A percentile compares a stretch with the other conserved stretches of the same genome.
These are phyloP conservation scores for Conringia planisiliqua DNA, from an alignment of 345 rosid genomes.

Conservation along the genomic window DNA sequence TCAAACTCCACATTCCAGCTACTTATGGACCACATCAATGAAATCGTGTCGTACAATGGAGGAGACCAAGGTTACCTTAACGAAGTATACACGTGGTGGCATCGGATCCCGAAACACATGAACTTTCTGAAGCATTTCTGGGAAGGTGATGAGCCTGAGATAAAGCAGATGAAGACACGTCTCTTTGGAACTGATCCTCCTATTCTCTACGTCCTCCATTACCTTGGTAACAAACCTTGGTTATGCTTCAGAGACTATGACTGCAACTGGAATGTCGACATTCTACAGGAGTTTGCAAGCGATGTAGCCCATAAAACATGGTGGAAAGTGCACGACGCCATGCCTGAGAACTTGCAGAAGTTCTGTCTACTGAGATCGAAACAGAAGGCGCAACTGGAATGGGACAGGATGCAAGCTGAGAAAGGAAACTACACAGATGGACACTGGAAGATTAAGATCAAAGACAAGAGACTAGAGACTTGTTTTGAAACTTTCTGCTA, in stretches of 20 bases:
- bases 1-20: conserved; percentile 82
- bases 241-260: conserved; percentile 87
- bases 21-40: conserved; percentile 81
- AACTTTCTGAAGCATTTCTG: conserved; percentile 91
- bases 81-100: conserved; percentile 95
- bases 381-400: conserved; percentile 86
- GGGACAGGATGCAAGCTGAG: conserved; percentile 85
- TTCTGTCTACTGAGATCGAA: conserved; percentile 75
- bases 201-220: conserved; percentile 76
- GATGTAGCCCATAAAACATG: conserved; percentile 77
- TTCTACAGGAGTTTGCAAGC: conserved; percentile 76
- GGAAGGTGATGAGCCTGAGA: conserved; percentile 91
- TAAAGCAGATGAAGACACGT: conserved; percentile 60
- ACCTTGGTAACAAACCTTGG: conserved; percentile 87
- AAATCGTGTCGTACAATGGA: conserved; percentile 86
- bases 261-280: conserved; percentile 94
- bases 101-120: conserved; percentile 87
- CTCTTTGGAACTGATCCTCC: conserved; percentile 87
- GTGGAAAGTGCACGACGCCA: conserved; percentile 94
- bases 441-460: conserved; percentile 76
- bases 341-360: conserved; percentile 67
- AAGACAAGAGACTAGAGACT: conserved; percentile 60
- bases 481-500: conserved; percentile 75
- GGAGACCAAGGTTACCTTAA: conserved; percentile 91
- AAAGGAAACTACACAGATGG: conserved; percentile 72